phyloP scores from a whole-genome alignment of 169 alveolate species.

The Blepharisma undulans region DNA sequence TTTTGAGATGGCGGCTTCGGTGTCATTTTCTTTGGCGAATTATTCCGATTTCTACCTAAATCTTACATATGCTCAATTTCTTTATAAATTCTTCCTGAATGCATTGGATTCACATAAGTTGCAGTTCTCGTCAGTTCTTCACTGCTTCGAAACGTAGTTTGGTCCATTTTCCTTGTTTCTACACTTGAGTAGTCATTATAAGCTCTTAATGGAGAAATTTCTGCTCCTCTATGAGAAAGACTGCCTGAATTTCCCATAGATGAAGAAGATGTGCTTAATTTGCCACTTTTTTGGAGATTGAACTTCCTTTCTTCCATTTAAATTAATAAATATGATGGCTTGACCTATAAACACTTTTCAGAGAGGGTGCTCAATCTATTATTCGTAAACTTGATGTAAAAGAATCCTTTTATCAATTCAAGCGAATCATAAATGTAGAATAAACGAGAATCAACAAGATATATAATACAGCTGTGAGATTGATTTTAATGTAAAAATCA shows the following conservation, averaged over 20 bases:
- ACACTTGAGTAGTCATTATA: constrained; percentile 21
- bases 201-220: constrained; percentile 22
- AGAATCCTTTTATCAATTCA: no score
- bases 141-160: not conserved
- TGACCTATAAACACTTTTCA: not conserved
- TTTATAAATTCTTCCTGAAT: not conserved
- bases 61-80: not conserved
- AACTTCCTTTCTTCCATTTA: constrained; percentile 2
- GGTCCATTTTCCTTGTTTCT: constrained; percentile 31
- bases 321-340: not conserved
- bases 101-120: not conserved
- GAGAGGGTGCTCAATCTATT: not conserved
- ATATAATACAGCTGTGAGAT: not conserved
- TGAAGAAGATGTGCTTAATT: not conserved
- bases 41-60: not conserved
- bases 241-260: not conserved
- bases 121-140: constrained; percentile 2
- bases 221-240: not conserved
- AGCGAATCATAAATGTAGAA: no score
- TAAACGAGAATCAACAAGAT: no score
- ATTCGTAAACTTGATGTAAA: not conserved
- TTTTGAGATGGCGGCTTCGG: not conserved
- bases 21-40: not conserved
- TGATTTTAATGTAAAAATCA: not conserved
- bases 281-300: not conserved